Evolutionary conservation across 805 yeast genomes (phyloP).

Genomic region (Candida odintsovae): DNA sequence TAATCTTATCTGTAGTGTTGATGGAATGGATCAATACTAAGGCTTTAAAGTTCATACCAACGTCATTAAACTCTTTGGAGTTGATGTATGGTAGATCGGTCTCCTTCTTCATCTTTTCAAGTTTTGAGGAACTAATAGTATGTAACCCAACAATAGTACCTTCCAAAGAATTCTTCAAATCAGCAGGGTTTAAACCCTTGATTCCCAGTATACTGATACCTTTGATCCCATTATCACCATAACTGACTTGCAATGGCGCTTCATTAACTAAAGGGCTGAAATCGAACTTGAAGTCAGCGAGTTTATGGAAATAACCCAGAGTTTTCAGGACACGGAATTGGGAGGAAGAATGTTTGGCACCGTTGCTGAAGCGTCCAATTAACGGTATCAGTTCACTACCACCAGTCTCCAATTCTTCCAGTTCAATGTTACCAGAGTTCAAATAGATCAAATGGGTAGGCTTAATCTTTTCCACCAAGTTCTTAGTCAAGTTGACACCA

Average conservation of each 20-base stretch:
- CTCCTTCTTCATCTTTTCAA: conserved; percentile 14
- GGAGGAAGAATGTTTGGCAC: conserved; percentile 37
- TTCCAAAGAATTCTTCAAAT: conserved; percentile 29
- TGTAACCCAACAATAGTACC: conserved; percentile 31
- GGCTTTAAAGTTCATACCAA: conserved; percentile 34
- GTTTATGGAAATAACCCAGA: conserved; percentile 48
- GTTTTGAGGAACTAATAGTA: conserved; percentile 9
- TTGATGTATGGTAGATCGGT: conserved; percentile 20
- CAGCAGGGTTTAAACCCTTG: conserved; percentile 26
- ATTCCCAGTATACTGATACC: conserved; percentile 33
- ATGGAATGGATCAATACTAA: conserved; percentile 66
- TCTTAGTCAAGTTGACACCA: conserved; percentile 61
- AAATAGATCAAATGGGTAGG: conserved; percentile 58
- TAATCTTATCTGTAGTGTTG: conserved; percentile 28
- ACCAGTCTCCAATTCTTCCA: conserved; percentile 26
- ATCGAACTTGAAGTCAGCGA: conserved; percentile 25
- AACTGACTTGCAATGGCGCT: conserved; percentile 38
- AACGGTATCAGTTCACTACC: conserved; percentile 27
- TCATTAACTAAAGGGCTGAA: conserved; percentile 36
- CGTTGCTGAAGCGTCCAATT: conserved; percentile 27
- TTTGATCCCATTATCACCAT: conserved; percentile 30
- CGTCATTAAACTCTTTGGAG: conserved; percentile 2
- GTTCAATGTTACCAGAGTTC: conserved; percentile 30
- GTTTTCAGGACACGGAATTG: conserved; percentile 48
- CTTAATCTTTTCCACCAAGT: conserved; percentile 31